phyloP scores from a whole-genome alignment of 2,329 filamentous ascomycete species.

The Colletotrichum liriopes region DNA sequence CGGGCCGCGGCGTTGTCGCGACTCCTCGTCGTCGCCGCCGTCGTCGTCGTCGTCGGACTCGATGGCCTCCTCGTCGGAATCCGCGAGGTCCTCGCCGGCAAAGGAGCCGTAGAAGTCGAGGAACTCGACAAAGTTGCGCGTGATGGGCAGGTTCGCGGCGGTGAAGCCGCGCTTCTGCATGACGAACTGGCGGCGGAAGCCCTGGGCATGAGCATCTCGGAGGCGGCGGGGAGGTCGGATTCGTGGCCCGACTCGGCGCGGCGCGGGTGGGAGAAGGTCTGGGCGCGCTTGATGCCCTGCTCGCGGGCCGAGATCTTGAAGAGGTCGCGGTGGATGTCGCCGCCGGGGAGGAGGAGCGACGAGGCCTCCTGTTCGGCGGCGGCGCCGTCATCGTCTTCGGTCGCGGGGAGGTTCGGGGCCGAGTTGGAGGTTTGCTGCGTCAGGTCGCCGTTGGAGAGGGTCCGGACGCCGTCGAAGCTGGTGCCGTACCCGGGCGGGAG shows the following conservation, averaged over 20 bases:
- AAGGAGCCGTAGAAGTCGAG: conserved; percentile 83
- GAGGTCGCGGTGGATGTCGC: conserved; percentile 84
- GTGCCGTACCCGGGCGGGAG: conserved; percentile 44
- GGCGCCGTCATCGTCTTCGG: conserved; percentile 29
- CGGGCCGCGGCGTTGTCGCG: conserved; percentile 38
- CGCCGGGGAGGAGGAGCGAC: conserved; percentile 80
- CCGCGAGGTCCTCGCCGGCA: conserved; percentile 78
- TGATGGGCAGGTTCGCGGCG: conserved; percentile 65
- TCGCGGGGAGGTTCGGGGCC: conserved; percentile 8
- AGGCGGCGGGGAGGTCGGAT: conserved; percentile 42
- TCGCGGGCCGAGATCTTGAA: conserved; percentile 79
- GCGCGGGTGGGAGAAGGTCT: conserved; percentile 75
- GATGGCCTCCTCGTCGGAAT: conserved; percentile 73
- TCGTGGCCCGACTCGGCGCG: conserved; percentile 43
- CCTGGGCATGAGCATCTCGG: conserved; percentile 44
- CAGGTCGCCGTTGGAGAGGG: conserved; percentile 33
- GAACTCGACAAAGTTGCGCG: conserved; percentile 82
- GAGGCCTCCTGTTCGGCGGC: conserved; percentile 63
- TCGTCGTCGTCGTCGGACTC: conserved; percentile 59
- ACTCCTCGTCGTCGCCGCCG: conserved; percentile 53
- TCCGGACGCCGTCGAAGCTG: conserved; percentile 43
- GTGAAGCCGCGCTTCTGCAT: conserved; percentile 52
- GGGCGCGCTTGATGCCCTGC: conserved; percentile 69
- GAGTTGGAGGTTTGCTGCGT: conserved; percentile 29
- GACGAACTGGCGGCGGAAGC: conserved; percentile 65